A percentile compares a stretch with the other conserved stretches of the same genome.
Evolutionary conservation across 2,329 filamentous ascomycete species (phyloP).

Genomic region (Clarireedia sp.): DNA sequence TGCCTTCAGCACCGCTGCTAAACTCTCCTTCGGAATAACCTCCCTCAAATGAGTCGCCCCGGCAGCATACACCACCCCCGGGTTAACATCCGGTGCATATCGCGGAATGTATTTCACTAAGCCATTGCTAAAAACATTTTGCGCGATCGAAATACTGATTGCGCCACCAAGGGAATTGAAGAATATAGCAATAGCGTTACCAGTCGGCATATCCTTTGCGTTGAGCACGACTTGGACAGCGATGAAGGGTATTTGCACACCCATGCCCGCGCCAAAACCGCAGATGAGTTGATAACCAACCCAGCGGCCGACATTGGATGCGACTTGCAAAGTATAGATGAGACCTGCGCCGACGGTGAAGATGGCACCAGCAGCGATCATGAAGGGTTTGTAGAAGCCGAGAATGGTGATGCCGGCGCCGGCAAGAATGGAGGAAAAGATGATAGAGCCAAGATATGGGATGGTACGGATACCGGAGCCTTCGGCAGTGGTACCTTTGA

Average conservation of each 20-base stretch:
- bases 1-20: constrained; percentile 34
- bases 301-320: constrained; percentile 40
- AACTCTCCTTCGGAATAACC: constrained; percentile 27
- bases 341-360: constrained; percentile 38
- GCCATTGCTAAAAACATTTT: constrained; percentile 37
- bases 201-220: constrained; percentile 45
- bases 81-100: constrained; percentile 31
- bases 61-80: constrained; percentile 31
- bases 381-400: constrained; percentile 37
- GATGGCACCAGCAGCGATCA: constrained; percentile 38
- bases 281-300: constrained; percentile 46
- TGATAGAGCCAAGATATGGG: constrained; percentile 37
- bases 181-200: constrained; percentile 49
- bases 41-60: constrained; percentile 36
- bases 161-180: constrained; percentile 52
- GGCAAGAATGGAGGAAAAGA: constrained; percentile 34
- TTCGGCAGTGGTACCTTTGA: constrained; percentile 34
- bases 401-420: constrained; percentile 34
- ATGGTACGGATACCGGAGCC: constrained; percentile 36
- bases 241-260: constrained; percentile 42
- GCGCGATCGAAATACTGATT: constrained; percentile 41
- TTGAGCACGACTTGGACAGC: constrained; percentile 43
- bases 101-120: constrained; percentile 23
- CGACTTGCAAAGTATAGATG: constrained; percentile 33
- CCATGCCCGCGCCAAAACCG: constrained; percentile 40